Base-by-base conservation (phyloP, 495 filamentous ascomycete species). In the Penicillium herquei region DNA sequence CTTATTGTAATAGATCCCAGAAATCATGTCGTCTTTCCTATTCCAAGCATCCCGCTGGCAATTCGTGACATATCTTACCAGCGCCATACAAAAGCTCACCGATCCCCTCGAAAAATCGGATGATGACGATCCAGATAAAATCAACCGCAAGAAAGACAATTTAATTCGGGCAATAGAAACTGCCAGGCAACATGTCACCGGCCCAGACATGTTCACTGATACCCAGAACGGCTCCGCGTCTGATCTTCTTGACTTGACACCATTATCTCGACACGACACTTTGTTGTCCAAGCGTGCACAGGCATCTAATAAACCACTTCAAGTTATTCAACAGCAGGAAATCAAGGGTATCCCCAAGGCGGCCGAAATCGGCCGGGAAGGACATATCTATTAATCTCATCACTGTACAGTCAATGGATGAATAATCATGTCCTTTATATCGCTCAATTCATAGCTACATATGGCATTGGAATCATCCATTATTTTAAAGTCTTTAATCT, bases 11-110 rank as follows among this genome's bases (percentile, higher is more conserved):
- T 35, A 77, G 74, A 92, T 98, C 73, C 88, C 88, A 21, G 81
- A 87, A 17, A 90, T 98, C 60, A 92, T 97, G 88, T 67, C 81
- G 2, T 72, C 86, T 55, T 91, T 98, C 70, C 79, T 98, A 40
- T 98, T 96, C 68, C 93, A 98, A 70, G 82, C 86, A 16, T 96
- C 92, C 0, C 83, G 92, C 33, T 83, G 89, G 61, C 85, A 89
- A 49, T 79, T 98, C 3, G 73, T 96, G 9, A 72, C 81, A 1
- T 75, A 81, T 45, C 72, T 99, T n/a, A 79, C 85, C 42, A 65
- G 81, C 37, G 70, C 80, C 16, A 80, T 88, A 52, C 80, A 91
- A 52, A 71, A 82, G 2, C 49, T 74, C 3, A 66, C 68, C 21
- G 14, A 63, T 11, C 37, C 54, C 26, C 35, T 40, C 17, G 30